These are phyloP conservation scores for Cladophialophora chaetospira DNA, from an alignment of 2,329 filamentous ascomycete species.

Conservation along the genomic window DNA sequence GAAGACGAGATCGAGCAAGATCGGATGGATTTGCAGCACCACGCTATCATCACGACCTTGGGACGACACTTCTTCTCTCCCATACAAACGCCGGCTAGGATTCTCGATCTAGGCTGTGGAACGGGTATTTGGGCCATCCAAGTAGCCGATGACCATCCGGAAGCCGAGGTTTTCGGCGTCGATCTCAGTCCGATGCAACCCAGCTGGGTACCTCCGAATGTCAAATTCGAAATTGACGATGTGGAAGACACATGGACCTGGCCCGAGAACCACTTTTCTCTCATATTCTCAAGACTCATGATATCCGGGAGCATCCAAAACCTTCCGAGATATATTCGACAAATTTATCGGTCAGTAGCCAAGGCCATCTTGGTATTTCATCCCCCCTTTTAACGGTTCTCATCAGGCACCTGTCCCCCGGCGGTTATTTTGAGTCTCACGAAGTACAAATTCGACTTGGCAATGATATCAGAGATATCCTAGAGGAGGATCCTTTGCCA, in stretches of 20 bases:
- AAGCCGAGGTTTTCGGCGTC: conserved; percentile 28
- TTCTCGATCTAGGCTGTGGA: conserved; percentile 34
- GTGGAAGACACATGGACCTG: conserved; percentile 60
- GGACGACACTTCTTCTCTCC: conserved; percentile 43
- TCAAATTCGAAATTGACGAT: conserved; percentile 60
- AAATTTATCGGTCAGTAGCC: conserved; percentile 19
- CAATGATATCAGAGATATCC: too few relatives aligned
- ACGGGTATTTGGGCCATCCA: conserved; percentile 26
- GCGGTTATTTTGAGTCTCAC: too few relatives aligned
- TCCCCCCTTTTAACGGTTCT: too few relatives aligned
- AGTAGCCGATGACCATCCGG: conserved; percentile 39
- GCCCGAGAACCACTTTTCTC: too few relatives aligned
- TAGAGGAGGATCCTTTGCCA: too few relatives aligned
- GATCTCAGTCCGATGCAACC: conserved; percentile 36
- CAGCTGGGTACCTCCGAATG: conserved; percentile 55
- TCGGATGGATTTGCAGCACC: conserved; percentile 27
- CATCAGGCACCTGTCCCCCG: too few relatives aligned
- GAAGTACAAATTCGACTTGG: too few relatives aligned
- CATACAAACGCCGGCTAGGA: conserved; percentile 35
- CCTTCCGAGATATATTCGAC: conserved; percentile 35
- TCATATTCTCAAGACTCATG: conserved; percentile 62
- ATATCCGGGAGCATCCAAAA: conserved; percentile 55
- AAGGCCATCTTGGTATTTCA: too few relatives aligned
- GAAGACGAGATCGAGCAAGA: conserved; percentile 50
- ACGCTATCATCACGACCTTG: conserved; percentile 37